Conservation (phyloP, 768 basidiomycete genomes). For the Auriscalpium orientale region DNA sequence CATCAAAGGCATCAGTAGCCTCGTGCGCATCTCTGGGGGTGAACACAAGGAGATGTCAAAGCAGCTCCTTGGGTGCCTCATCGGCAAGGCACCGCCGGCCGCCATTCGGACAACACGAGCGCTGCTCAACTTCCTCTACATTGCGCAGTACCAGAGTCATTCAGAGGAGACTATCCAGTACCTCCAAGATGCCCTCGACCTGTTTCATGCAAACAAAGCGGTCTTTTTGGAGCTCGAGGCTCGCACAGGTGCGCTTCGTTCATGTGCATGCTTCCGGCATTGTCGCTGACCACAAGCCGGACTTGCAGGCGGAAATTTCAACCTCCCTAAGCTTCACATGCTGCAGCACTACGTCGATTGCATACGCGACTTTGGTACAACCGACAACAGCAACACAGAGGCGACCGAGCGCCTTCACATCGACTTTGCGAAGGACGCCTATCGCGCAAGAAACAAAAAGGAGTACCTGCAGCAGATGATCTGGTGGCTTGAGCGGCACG, state of each 20-base stretch:
- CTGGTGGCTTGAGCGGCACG: slow-evolving; percentile 11
- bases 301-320: slow-evolving; percentile 1
- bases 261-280: background rate
- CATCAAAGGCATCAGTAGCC: background rate
- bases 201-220: slow-evolving; percentile 32
- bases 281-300: background rate
- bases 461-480: slow-evolving; percentile 26
- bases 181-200: slow-evolving; percentile 20
- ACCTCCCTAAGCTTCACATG: slow-evolving; percentile 9
- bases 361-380: no score
- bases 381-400: no score
- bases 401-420: no score
- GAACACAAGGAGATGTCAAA: background rate
- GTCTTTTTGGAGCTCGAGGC: slow-evolving; percentile 26
- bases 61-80: background rate
- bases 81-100: background rate
- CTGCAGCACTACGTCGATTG: no score
- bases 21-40: background rate
- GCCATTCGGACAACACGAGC: background rate
- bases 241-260: slow-evolving; percentile 23
- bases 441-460: no score
- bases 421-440: no score
- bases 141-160: no score
- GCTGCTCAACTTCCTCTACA: slow-evolving; percentile 30
- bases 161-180: slow-evolving; percentile 19